Base-by-base conservation (phyloP, 2,329 filamentous ascomycete species). In the Xylariaceae sp. region DNA sequence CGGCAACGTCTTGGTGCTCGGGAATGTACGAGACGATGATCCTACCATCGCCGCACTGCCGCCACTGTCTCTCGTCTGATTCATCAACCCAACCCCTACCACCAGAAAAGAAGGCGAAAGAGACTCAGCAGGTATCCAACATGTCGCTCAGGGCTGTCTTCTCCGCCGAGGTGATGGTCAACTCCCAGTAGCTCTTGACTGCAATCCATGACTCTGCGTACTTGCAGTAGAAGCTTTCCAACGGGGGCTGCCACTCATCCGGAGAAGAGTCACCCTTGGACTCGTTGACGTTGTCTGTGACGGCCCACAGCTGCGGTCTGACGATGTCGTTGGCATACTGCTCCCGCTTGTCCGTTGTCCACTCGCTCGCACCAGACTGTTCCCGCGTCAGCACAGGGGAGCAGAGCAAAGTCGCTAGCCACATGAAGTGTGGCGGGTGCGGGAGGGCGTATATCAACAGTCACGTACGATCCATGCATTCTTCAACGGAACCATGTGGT, bases 401-500 rank as follows among this genome's bases (percentile, higher is more conserved):
- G n/a, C n/a, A n/a, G 15, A n/a, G 29, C 10, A 23, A 25, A 27
- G 26, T 10, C 34, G 23, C 35, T 15, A 35, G 18, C 10, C 12
- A 23, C n/a, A 28, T 39, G 14, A 34, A 29, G 32, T 27, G n/a
- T 10, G 5, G 16, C 24, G 18, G 6, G 24, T 31, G 16, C 17
- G 5, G 15, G n/a, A 18, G 18, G 29, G 14, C 11, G 3, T 29
- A n/a, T n/a, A n/a, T n/a, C n/a, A n/a, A n/a, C n/a, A n/a, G n/a
- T n/a, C n/a, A 59, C 67, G 50, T 45, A 78, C 74, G 40, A 82
- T 77, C 84, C 83, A 90, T 5, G 84, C 83, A 51, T 89, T 86
- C 53, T 80, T 80, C 40, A 93, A 57, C 1, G 86, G 84, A 3
- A 93, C 83, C 60, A 92, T 69, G 55, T 92, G 86, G 56, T 92